These are phyloP conservation scores for Fusarium sp. DNA, from an alignment of 2,329 filamentous ascomycete genomes.

Conservation along the genomic window DNA sequence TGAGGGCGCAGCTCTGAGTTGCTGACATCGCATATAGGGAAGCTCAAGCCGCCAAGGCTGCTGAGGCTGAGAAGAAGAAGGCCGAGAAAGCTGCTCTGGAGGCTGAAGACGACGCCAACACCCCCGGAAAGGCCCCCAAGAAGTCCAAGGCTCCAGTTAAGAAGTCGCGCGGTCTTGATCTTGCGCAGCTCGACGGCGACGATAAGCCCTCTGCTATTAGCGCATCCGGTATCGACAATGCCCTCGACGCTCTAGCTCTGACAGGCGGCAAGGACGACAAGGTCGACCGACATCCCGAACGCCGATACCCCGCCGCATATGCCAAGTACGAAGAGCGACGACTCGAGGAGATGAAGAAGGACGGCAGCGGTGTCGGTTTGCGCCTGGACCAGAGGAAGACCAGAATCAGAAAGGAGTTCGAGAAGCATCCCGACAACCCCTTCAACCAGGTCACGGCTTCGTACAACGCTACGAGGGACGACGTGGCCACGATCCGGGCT, in stretches of 20 bases:
- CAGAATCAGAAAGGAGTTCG: constrained; percentile 89
- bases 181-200: constrained; percentile 75
- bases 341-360: constrained; percentile 84
- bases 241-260: constrained; percentile 84
- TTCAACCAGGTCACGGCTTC: constrained; percentile 84
- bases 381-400: constrained; percentile 86
- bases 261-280: constrained; percentile 68
- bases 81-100: constrained; percentile 87
- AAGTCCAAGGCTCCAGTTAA: constrained; percentile 74
- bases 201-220: constrained; percentile 72
- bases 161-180: constrained; percentile 77
- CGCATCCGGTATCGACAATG: constrained; percentile 91
- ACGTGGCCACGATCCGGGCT: constrained; percentile 72
- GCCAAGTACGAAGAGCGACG: constrained; percentile 83
- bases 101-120: constrained; percentile 80
- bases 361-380: constrained; percentile 77
- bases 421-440: constrained; percentile 93
- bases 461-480: constrained; percentile 83
- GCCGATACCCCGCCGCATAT: constrained; percentile 87
- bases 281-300: constrained; percentile 89
- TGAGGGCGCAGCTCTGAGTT: neutral
- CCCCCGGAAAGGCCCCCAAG: constrained; percentile 70
- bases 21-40: constrained; percentile 45
- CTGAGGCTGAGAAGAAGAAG: constrained; percentile 89
- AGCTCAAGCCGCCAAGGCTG: constrained; percentile 70